Evolutionary conservation across 73 alveolate species (phyloP).

Genomic region (Blepharisma stoltei): DNA sequence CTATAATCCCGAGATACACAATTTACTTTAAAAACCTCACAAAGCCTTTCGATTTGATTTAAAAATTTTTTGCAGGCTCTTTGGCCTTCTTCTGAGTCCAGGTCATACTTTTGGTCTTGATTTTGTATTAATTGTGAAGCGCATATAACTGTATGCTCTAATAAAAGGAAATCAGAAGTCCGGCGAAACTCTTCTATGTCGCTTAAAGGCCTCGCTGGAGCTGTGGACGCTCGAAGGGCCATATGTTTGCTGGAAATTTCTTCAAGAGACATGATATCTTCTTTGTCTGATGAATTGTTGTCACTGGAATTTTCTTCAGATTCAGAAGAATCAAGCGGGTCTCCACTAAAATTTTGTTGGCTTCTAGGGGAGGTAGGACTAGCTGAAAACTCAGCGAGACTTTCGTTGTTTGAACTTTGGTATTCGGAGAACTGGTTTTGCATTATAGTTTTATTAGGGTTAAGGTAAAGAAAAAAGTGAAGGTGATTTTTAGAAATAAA

Average conservation of each 20-base stretch:
- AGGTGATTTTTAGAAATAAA: too few relatives aligned
- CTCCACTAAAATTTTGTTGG: not conserved
- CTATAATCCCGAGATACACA: conserved; percentile 81
- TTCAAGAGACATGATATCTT: conserved; percentile 19
- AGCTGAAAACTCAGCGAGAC: too few relatives aligned
- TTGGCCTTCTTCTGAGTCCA: conserved; percentile 88
- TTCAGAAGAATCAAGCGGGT: conserved; percentile 23
- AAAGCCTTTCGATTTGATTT: conserved; percentile 73
- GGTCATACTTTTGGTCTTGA: conserved; percentile 77
- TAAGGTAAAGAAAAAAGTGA: too few relatives aligned
- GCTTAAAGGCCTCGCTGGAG: conserved; percentile 88
- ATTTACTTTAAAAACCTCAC: conserved; percentile 45
- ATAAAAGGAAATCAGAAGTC: conserved; percentile 64
- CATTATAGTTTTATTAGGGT: too few relatives aligned
- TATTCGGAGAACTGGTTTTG: too few relatives aligned
- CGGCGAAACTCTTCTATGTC: conserved; percentile 74
- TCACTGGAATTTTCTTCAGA: conserved; percentile 4
- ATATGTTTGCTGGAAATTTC: conserved; percentile 3
- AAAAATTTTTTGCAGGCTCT: conserved; percentile 79
- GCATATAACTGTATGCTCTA: conserved; percentile 72
- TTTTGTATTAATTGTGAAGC: conserved; percentile 63
- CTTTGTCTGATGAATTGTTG: conserved; percentile 23
- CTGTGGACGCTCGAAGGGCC: conserved; percentile 69
- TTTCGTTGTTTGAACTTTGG: too few relatives aligned
- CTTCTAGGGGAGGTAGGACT: too few relatives aligned